A percentile compares a stretch with the other conserved stretches of the same genome.
Conservation (phyloP, 1,139 yeast species). For the Taphrina sp. region DNA sequence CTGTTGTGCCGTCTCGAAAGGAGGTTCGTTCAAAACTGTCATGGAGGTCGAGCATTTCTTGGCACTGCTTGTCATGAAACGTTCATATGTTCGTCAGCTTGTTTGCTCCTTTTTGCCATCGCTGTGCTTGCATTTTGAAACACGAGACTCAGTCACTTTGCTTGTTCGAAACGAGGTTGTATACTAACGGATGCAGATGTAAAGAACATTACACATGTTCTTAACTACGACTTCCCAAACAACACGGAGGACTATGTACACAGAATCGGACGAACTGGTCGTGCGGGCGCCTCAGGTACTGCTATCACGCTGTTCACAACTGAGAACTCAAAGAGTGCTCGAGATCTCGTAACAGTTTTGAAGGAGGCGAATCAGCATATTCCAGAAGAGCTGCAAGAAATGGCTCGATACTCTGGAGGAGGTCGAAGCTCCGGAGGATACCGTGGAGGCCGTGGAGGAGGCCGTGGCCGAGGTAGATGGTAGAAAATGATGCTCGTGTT, state of each 20-base stretch:
- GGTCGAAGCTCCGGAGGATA: conserved; percentile 52
- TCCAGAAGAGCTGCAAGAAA: conserved; percentile 53
- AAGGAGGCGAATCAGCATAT: conserved; percentile 92
- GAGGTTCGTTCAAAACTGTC: not conserved
- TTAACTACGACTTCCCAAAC: conserved; percentile 96
- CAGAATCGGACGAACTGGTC: conserved; percentile 96
- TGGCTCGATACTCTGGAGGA: conserved; percentile 49
- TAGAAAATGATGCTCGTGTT: too few species aligned
- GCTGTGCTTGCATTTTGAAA: conserved; percentile 18
- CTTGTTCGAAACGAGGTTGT: not conserved
- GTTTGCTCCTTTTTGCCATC: conserved; percentile 5
- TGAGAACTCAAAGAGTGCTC: conserved; percentile 82
- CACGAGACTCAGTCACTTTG: conserved; percentile 18
- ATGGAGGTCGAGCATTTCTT: not conserved
- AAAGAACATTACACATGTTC: conserved; percentile 89
- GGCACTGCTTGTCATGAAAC: not conserved
- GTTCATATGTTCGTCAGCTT: conserved; percentile 13
- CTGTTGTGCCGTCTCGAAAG: not conserved
- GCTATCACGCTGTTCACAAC: conserved; percentile 94
- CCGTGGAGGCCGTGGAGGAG: conserved; percentile 55
- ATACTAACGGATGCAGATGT: conserved; percentile 58
- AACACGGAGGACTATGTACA: conserved; percentile 96
- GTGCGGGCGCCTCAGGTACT: conserved; percentile 96
- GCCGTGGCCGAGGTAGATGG: conserved; percentile 57
- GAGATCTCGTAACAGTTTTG: conserved; percentile 83